These are phyloP conservation scores for Globisporangium nodosum DNA, from an alignment of 352 stramenopile species.

Conservation along the genomic window DNA sequence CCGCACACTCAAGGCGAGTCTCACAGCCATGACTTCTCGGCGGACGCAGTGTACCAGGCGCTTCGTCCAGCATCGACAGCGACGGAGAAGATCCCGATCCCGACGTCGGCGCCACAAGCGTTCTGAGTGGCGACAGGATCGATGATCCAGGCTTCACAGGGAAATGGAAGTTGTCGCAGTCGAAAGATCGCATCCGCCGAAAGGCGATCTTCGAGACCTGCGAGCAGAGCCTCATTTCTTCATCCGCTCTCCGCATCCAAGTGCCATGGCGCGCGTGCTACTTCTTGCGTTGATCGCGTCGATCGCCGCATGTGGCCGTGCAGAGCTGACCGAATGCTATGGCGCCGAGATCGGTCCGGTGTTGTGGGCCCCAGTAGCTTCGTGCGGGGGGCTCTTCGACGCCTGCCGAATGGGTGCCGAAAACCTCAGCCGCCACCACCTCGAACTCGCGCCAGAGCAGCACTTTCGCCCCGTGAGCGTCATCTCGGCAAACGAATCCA, in stretches of 20 bases:
- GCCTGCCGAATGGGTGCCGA: constrained; percentile 36
- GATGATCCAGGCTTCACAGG: too few relatives aligned
- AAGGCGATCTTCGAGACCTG: too few relatives aligned
- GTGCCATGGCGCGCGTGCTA: neutral
- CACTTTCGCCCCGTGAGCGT: constrained; percentile 47
- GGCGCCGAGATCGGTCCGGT: constrained; percentile 42
- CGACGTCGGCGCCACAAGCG: neutral
- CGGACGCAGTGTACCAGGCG: constrained; percentile 34
- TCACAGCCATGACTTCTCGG: constrained; percentile 27
- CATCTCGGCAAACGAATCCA: constrained; percentile 58
- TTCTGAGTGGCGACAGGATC: too few relatives aligned
- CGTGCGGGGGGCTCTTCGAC: constrained; percentile 37
- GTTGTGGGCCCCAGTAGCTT: constrained; percentile 8
- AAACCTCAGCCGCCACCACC: constrained; percentile 56
- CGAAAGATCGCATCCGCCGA: neutral
- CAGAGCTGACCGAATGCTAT: constrained; percentile 50
- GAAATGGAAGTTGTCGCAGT: too few relatives aligned
- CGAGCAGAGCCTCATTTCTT: neutral
- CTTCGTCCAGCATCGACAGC: constrained; percentile 17
- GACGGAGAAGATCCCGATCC: constrained; percentile 41
- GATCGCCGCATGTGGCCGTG: neutral
- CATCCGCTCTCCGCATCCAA: neutral
- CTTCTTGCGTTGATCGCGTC: too few relatives aligned
- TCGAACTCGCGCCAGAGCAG: constrained; percentile 14
- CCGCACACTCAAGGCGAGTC: neutral